Conservation (phyloP, 495 filamentous ascomycete species). For the Neurospora intermedia region DNA sequence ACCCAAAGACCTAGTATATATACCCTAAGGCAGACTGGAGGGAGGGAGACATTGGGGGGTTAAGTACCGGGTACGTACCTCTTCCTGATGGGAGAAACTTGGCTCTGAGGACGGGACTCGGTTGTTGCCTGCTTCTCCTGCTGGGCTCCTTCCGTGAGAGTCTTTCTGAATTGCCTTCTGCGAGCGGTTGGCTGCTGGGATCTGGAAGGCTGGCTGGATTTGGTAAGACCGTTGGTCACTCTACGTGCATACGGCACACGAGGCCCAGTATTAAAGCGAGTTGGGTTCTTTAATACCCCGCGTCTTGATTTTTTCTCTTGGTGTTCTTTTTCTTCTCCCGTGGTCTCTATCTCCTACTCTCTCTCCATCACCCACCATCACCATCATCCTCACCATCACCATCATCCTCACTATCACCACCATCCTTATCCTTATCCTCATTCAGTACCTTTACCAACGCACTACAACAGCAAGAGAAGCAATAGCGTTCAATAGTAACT, state of each 20-base stretch:
- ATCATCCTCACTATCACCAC: not conserved
- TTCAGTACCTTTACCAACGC: no score
- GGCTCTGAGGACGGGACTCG: not conserved
- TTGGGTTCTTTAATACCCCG: not conserved
- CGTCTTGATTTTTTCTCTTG: not conserved
- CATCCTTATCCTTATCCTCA: no score
- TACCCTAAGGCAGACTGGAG: not conserved
- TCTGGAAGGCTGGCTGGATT: not conserved
- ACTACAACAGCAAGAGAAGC: not conserved
- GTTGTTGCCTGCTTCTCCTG: not conserved
- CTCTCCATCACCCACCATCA: no score
- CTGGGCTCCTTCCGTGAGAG: not conserved
- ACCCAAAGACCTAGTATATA: not conserved
- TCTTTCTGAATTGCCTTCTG: not conserved
- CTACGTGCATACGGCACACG: not conserved
- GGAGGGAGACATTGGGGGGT: not conserved
- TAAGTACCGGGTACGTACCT: not conserved
- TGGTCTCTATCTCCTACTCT: not conserved
- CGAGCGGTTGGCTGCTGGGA: not conserved
- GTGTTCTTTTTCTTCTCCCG: not conserved
- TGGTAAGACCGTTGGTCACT: not conserved
- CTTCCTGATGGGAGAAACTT: not conserved
- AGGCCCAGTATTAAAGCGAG: not conserved
- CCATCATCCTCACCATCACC: not conserved
- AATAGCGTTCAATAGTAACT: not conserved